Conservation (phyloP, 805 yeast species). For the Myxozyma sirexii region DNA sequence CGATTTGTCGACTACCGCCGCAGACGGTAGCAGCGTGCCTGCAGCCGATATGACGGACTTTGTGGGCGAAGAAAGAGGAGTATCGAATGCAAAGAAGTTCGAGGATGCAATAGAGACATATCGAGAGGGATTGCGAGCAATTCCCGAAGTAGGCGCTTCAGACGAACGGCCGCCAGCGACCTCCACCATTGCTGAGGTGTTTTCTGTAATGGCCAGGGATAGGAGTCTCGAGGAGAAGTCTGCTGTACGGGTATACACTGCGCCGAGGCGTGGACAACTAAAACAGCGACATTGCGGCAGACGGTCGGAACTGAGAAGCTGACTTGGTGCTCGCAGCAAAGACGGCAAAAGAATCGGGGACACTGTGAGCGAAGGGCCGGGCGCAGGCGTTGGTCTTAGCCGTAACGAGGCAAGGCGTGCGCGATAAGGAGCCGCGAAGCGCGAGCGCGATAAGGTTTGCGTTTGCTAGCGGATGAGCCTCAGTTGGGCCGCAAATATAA, state of each 20-base stretch:
- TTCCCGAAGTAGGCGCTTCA: background rate
- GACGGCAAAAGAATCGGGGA: background rate
- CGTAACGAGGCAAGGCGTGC: background rate
- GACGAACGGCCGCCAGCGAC: conserved; percentile 10
- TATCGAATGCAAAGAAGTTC: conserved; percentile 10
- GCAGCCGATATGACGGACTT: background rate
- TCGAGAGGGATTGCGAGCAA: conserved; percentile 7
- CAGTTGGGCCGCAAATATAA: background rate
- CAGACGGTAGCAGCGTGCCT: conserved; percentile 10
- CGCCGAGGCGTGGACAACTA: background rate
- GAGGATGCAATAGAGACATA: conserved; percentile 5
- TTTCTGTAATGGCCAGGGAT: background rate
- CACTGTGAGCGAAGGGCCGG: background rate
- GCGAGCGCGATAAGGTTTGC: background rate
- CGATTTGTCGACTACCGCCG: background rate
- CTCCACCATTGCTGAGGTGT: conserved; percentile 8
- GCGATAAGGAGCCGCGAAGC: conserved; percentile 1
- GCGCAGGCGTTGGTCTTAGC: background rate
- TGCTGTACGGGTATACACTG: background rate
- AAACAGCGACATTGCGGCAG: no score
- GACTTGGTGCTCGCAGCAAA: background rate
- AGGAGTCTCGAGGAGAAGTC: background rate
- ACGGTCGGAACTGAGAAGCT: no score
- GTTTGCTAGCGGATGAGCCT: background rate
- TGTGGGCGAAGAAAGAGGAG: conserved; percentile 5